Evolutionary conservation across 2,329 filamentous ascomycete species (phyloP), one percentile per base, ranked within the genome.

Genomic region (Zymoseptoria brevis): DNA sequence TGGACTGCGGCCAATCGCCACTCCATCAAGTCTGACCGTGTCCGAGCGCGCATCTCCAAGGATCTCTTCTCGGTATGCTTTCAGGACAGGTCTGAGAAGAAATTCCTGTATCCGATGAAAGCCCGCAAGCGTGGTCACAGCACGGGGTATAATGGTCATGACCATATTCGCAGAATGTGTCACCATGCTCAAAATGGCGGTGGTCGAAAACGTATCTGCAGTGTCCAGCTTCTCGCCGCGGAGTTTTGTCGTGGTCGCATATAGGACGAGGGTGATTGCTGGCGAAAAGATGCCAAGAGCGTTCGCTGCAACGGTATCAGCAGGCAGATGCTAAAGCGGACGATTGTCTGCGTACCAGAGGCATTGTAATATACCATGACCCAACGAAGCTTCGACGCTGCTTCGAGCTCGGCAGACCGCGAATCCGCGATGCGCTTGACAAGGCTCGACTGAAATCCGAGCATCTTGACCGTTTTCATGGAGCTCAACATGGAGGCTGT

Each of bases 231-330:
- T 55, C 7, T 29, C 24, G 1, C 49, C 24, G 7, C 48, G 19
- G 6, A 57, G 19, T 2, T 29, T 48, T 9, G 57, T 53, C 3
- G 55, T 11, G 2, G 54, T 41, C 26, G 60, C 54, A 30, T 54
- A 60, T 6, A 57, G 16, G 9, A 60, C 51, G 19, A 62, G 53
- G 24, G 60, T 62, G 41, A 62, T 35, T 26, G 57, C 52, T 24
- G 57, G 60, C 1, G 60, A 60, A 41, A 62, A 60, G 2, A 62
- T 54, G 1, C 60, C 57, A 8, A 62, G 50, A 29, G 57, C 60
- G 24, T 62, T 62, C 19, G 57, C 60, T 62, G 22, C 22, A 53
- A 4, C 3, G 1, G 9, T n/a, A 22, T 55, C 19, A 60, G 57
- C 19, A 2, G 6, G 1, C n/a, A 13, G 45, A 6, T 19, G 29